Base-by-base conservation (phyloP, 176 grass and related monocot genomes). In the Bromus sterilis region DNA sequence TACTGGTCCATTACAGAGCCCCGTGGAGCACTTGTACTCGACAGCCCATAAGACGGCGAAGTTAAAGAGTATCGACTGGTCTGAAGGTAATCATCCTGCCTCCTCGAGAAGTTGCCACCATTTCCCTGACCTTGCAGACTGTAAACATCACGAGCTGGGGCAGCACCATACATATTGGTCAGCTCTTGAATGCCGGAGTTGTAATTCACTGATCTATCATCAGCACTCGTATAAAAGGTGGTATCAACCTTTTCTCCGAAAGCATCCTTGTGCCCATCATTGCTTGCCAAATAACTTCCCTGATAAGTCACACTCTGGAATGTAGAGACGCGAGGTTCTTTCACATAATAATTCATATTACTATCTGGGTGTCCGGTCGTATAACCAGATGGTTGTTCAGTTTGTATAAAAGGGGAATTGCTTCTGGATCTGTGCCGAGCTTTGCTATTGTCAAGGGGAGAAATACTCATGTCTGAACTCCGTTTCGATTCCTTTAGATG, bases 1-100 rank as follows among this genome's bases (percentile, higher is more conserved):
- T 97, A 92, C 76, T 59, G 87, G 41, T 92, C 85, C 61, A 80
- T 88, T 66, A 86, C 84, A 21, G 86, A 97, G 18, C 79, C 88
- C 70, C 21, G 63, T 67, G 70, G 18, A 55, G 72, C 58, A 80
- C 32, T 13, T 9, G 56, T 56, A 76, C 63, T 64, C 4, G 82
- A 65, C 18, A 90, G 36, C 26, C 83, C 89, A 6, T 88, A 90
- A 5, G 75, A 48, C 26, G 84, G 57, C 51, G 60, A 64, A 31
- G 75, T 66, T 59, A 76, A 55, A 46, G 81, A 43, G 66, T 82
- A 78, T 53, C 9, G 78, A 49, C 14, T 82, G 11, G 32, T 32
- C 28, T 12, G 49, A 25, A 20, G 28, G 78, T 85, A 77, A 75
- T 49, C 69, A 51, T 77, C 65, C 20, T 39, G 66, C 5, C 39